Evolutionary conservation across 1,139 yeast genomes (phyloP), one percentile per base, ranked within the genome.

Genomic region (Magnusiomyces suaveolens): DNA sequence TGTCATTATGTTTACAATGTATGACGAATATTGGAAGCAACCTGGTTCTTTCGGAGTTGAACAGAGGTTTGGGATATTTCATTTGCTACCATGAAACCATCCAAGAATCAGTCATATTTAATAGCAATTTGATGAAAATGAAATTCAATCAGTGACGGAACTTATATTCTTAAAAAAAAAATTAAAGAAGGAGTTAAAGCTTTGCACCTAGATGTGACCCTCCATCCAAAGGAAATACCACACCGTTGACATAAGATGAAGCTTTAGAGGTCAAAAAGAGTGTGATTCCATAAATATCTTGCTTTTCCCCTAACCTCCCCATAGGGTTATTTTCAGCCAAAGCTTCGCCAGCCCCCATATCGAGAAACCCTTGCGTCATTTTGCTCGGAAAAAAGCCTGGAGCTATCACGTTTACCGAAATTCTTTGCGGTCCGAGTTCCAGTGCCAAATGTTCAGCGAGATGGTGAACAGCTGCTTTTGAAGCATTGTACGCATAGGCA

Each of bases 1-100:
- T 50, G 81, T 82, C 51, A 80, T 81, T 51, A 79, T 89, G 58
- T 76, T 89, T 63, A 81, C 95, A 21, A 81, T 89, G 18, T 87
- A 71, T 69, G 75, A 89, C 66, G 97, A 89, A 68, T 75, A 70
- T 70, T 89, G 97, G 97, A 89, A 89, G 69, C 64, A 68, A n/a
- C 90, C 96, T 32, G 97, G 97, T 56, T 77, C 79, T 2, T 83
- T 86, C 68, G 84, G 83, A 60, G 82, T 89, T 64, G 97, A 89
- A 71, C 96, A 87, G 72, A 81, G 81, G 56, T 89, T 89, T 64
- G 97, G 97, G 63, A 57, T 52, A 24, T 47, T 52, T 47, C n/a
- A n/a, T n/a, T n/a, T n/a, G n/a, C n/a, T n/a, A n/a, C n/a, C n/a
- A n/a, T n/a, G n/a, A n/a, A n/a, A n/a, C n/a, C n/a, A n/a, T n/a